These are phyloP conservation scores for Talaromyces adpressus DNA, from an alignment of 495 filamentous ascomycete species.

Conservation along the genomic window DNA sequence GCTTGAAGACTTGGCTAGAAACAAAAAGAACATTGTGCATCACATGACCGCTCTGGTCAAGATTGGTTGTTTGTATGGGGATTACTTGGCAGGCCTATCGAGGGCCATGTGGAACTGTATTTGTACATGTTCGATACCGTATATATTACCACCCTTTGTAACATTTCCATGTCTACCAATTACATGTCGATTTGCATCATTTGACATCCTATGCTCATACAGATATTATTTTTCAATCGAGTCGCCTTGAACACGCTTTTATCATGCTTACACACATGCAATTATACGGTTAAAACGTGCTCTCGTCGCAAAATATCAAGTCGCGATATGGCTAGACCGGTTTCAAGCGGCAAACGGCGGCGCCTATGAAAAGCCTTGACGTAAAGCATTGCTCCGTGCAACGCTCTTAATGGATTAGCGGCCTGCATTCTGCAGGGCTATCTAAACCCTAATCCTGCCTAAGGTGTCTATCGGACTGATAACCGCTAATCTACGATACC, in stretches of 20 bases:
- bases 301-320: neutral
- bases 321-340: neutral
- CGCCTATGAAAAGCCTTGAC: neutral
- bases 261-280: neutral
- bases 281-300: neutral
- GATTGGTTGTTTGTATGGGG: neutral
- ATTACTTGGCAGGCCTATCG: neutral
- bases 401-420: neutral
- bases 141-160: neutral
- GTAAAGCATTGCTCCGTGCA: neutral
- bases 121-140: neutral
- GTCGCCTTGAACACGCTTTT: neutral
- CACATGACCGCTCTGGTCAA: neutral
- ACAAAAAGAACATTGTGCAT: neutral
- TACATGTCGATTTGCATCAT: neutral
- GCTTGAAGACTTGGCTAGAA: neutral
- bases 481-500: neutral
- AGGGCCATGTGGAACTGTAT: neutral
- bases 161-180: neutral
- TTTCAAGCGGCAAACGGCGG: conserved; percentile 2
- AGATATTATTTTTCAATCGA: neutral
- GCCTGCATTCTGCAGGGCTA: neutral
- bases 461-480: neutral
- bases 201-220: neutral
- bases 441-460: neutral